These are phyloP conservation scores for Xerocomellus dryophilus DNA, from an alignment of 768 basidiomycete genomes.

Conservation along the genomic window DNA sequence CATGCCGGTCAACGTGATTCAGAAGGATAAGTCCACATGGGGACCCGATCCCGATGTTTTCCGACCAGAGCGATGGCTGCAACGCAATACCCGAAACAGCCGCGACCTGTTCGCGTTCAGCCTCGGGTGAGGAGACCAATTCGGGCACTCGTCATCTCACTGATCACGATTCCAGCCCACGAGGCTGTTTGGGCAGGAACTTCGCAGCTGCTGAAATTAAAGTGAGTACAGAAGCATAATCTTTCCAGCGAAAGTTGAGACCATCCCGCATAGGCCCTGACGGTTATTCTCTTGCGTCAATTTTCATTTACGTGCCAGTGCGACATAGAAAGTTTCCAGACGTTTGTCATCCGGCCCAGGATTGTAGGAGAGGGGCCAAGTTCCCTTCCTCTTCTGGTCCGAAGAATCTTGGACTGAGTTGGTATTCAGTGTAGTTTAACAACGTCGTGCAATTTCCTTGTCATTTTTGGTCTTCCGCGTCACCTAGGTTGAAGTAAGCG, in stretches of 20 bases:
- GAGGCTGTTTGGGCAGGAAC: slow-evolving; percentile 56
- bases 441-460: not conserved
- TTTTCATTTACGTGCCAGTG: slow-evolving; percentile 51
- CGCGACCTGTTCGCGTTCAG: slow-evolving; percentile 57
- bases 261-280: slow-evolving; percentile 33
- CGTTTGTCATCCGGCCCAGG: slow-evolving; percentile 62
- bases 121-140: slow-evolving; percentile 42
- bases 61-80: slow-evolving; percentile 62
- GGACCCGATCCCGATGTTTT: slow-evolving; percentile 57
- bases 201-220: slow-evolving; percentile 63
- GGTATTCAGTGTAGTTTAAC: not conserved
- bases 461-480: not conserved
- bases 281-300: slow-evolving; percentile 48
- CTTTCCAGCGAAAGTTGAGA: slow-evolving; percentile 21
- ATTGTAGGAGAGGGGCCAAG: slow-evolving; percentile 51
- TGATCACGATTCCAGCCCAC: slow-evolving; percentile 41
- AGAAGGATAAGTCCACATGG: slow-evolving; percentile 53
- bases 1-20: slow-evolving; percentile 57
- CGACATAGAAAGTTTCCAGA: slow-evolving; percentile 61
- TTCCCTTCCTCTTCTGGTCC: slow-evolving; percentile 54
- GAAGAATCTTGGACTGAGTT: slow-evolving; percentile 22
- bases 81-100: slow-evolving; percentile 35
- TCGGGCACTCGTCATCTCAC: not conserved
- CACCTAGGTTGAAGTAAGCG: too few relatives aligned
- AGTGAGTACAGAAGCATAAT: slow-evolving; percentile 29